Evolutionary conservation across 805 yeast genomes (phyloP).

Genomic region (Schwanniomyces vanrijiae): DNA sequence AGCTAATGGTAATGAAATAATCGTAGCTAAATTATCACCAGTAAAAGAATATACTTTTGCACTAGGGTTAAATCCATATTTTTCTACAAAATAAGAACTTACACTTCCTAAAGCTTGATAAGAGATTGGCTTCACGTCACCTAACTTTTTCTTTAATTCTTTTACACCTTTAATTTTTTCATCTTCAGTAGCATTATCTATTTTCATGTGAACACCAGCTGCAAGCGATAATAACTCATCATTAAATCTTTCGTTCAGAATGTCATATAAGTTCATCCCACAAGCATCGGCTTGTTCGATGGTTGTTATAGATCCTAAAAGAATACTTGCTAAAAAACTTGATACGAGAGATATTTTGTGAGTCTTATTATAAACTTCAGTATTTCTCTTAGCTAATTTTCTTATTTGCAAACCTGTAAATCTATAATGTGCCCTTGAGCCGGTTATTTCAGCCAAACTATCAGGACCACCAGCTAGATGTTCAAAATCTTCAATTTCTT

Average conservation of each 20-base stretch:
- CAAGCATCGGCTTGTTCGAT: constrained; percentile 87
- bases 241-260: constrained; percentile 55
- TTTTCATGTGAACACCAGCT: constrained; percentile 47
- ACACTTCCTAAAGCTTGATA: constrained; percentile 51
- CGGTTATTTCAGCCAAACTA: constrained; percentile 65
- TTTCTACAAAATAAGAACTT: constrained; percentile 58
- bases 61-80: constrained; percentile 59
- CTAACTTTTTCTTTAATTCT: constrained; percentile 53
- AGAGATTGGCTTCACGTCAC: constrained; percentile 52
- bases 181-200: constrained; percentile 34
- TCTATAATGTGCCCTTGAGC: constrained; percentile 85
- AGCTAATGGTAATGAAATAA: constrained; percentile 74
- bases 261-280: constrained; percentile 88
- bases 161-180: constrained; percentile 27
- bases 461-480: constrained; percentile 56
- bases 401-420: constrained; percentile 93
- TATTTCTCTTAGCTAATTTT: constrained; percentile 59
- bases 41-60: constrained; percentile 76
- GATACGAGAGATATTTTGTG: constrained; percentile 71
- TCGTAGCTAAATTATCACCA: constrained; percentile 90
- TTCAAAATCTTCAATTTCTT: constrained; percentile 65
- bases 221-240: constrained; percentile 55
- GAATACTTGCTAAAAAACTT: constrained; percentile 69
- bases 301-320: constrained; percentile 61
- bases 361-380: constrained; percentile 56